These are phyloP conservation scores for Sporobolus alterniflorus DNA, from an alignment of 202 grass and related monocot species.

Conservation along the genomic window DNA sequence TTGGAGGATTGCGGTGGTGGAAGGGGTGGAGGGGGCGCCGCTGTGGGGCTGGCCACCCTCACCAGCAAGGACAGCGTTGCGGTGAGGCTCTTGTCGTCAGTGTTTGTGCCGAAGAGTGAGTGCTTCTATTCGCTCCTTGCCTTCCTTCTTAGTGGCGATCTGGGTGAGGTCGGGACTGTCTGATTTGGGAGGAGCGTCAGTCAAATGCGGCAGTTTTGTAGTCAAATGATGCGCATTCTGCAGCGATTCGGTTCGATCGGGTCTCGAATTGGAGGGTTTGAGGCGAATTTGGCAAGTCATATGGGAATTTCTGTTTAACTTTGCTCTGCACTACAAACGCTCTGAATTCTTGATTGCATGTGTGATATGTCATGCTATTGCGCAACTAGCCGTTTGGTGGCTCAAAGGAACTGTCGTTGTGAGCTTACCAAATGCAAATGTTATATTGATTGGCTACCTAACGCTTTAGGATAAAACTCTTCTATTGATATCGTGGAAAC, in stretches of 20 bases:
- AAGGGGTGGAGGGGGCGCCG: slow-evolving; percentile 13
- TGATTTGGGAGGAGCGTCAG: slow-evolving; percentile 13
- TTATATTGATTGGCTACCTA: no score
- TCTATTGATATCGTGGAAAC: no score
- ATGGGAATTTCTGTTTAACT: slow-evolving; percentile 16
- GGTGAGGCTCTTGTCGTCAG: slow-evolving; percentile 56
- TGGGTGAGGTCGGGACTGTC: background rate
- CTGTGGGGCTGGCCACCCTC: slow-evolving; percentile 48
- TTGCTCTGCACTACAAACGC: background rate
- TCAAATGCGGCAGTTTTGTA: slow-evolving; percentile 41
- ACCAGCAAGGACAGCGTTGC: slow-evolving; percentile 50
- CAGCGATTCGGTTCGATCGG: slow-evolving; percentile 5
- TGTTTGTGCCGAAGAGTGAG: slow-evolving; percentile 76
- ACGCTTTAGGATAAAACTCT: no score
- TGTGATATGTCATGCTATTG: background rate
- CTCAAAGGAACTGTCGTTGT: background rate
- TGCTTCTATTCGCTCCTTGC: background rate
- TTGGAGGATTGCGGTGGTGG: slow-evolving; percentile 49
- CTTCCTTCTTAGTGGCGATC: slow-evolving; percentile 30
- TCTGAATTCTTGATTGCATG: slow-evolving; percentile 14
- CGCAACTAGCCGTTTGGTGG: background rate
- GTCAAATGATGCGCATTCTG: slow-evolving; percentile 10
- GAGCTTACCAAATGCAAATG: slow-evolving; percentile 16
- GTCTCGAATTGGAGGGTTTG: slow-evolving; percentile 3
- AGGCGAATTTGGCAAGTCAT: background rate